A percentile compares a stretch with the other conserved stretches of the same genome.
Evolutionary conservation across 257 asterid genomes (phyloP).

Genomic region (Solanum pinnatisectum): DNA sequence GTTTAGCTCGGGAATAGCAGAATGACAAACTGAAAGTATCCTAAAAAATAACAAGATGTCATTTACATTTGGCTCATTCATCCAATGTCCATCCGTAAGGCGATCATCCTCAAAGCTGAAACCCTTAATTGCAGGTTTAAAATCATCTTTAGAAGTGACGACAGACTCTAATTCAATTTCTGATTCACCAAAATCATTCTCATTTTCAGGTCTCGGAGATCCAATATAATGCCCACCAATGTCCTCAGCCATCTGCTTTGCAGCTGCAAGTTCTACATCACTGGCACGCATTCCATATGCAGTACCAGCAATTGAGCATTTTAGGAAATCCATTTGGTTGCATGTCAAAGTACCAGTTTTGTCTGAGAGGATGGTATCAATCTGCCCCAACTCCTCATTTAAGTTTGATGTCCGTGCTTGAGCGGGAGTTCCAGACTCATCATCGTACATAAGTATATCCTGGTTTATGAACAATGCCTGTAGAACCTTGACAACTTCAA

Average conservation of each 20-base stretch:
- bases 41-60: conserved; percentile 60
- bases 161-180: conserved; percentile 73
- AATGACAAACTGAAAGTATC: conserved; percentile 79
- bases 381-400: conserved; percentile 92
- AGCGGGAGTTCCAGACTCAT: conserved; percentile 89
- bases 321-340: conserved; percentile 94
- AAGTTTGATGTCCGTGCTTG: conserved; percentile 90
- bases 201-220: background rate
- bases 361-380: conserved; percentile 84
- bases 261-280: conserved; percentile 94
- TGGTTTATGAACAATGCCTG: conserved; percentile 82
- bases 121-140: conserved; percentile 56
- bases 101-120: conserved; percentile 82
- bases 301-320: conserved; percentile 85
- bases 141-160: conserved; percentile 47
- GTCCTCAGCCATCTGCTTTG: conserved; percentile 80
- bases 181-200: conserved; percentile 14
- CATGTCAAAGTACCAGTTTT: conserved; percentile 97
- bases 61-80: conserved; percentile 53
- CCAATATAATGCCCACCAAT: conserved; percentile 37
- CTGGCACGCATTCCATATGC: conserved; percentile 72
- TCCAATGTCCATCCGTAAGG: conserved; percentile 77
- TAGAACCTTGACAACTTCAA: conserved; percentile 86
- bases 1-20: conserved; percentile 86
- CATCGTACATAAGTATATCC: conserved; percentile 81